Evolutionary conservation across 75 land plant species (phyloP), one percentile per base, ranked within the genome.

Genomic region (Pinus albicaulis): DNA sequence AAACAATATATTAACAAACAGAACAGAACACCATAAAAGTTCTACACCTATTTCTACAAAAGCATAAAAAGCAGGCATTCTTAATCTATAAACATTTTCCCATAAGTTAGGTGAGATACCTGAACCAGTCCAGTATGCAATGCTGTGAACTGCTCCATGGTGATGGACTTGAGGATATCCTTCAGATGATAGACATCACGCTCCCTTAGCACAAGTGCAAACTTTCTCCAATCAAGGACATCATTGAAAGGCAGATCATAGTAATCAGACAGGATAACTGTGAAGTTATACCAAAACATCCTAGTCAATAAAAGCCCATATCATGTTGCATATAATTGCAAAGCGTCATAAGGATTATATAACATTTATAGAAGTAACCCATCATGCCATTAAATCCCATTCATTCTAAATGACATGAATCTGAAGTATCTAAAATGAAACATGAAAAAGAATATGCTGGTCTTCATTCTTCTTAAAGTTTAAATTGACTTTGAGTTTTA

Each of bases 231-330:
- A 68, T 95, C 82, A 14, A 95, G 87, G 76, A 95, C 81, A 80
- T 93, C 95, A 79, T 93, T 95, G 85, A 95, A 95, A 62, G 98
- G 98, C 69, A 95, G 78, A 79, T 95, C 98, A 80, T 95, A 95
- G 56, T 93, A 91, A 78, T 95, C 81, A 11, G 98, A 91, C 53
- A 95, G 80, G 44, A 95, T 92, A 26, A 92, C 95, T 92, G 89
- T 79, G 81, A 63, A 28, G 14, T 59, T 36, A 23, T 57, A 59
- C 41, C n/a, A 23, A 82, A 74, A 19, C 53, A 44, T n/a, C 25
- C 52, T n/a, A 31, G 48, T 68, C 44, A 68, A 38, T 41, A 68
- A 20, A 41, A 11, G 7, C 53, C 38, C 24, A n/a, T 38, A 20
- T 68, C 20, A 7, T 68, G 24, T 68, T 68, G 48, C 24, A 34